Conservation (phyloP, 768 basidiomycete species). For the Xerocomus brunneocitrinus region DNA sequence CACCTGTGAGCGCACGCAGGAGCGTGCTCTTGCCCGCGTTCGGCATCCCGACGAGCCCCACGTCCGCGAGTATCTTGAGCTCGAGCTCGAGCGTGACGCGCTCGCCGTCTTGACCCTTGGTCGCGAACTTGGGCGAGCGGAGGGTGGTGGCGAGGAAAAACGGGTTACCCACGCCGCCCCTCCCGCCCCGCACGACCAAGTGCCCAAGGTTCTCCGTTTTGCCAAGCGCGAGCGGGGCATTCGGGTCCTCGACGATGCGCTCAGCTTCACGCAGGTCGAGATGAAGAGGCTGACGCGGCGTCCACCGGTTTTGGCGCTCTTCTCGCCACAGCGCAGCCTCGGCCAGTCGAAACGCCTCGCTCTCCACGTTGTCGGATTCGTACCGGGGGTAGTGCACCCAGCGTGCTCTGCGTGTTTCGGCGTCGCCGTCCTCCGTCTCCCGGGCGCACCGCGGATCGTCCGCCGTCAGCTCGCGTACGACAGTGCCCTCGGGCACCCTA, state of each 20-base stretch:
- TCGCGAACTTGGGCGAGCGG: constrained; percentile 84
- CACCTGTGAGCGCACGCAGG: constrained; percentile 82
- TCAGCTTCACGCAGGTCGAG: constrained; percentile 61
- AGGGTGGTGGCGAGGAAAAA: constrained; percentile 66
- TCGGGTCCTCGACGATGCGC: constrained; percentile 28
- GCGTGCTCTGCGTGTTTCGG: constrained; percentile 31
- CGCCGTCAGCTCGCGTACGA: constrained; percentile 70
- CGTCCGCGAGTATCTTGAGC: constrained; percentile 89
- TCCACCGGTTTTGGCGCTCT: constrained; percentile 55
- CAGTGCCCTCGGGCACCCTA: constrained; percentile 84
- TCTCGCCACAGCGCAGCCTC: constrained; percentile 56
- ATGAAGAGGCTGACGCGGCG: constrained; percentile 45
- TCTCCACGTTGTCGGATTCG: constrained; percentile 55
- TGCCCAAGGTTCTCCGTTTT: constrained; percentile 52
- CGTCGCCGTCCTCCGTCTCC: constrained; percentile 63
- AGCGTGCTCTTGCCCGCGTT: constrained; percentile 94
- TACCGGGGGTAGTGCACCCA: constrained; percentile 81
- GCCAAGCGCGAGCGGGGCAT: constrained; percentile 59
- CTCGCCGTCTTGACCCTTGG: constrained; percentile 68
- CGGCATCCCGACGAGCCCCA: constrained; percentile 95
- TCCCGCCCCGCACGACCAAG: constrained; percentile 71
- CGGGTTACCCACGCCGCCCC: constrained; percentile 85
- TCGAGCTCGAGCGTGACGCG: constrained; percentile 80
- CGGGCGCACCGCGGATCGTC: constrained; percentile 61
- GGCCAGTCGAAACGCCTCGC: constrained; percentile 68